Percentiles rank a stretch among this genome's conserved stretches.
Evolutionary conservation across 139 green algal genomes (phyloP).

Genomic region (Chlamydomonas sphaeroides): DNA sequence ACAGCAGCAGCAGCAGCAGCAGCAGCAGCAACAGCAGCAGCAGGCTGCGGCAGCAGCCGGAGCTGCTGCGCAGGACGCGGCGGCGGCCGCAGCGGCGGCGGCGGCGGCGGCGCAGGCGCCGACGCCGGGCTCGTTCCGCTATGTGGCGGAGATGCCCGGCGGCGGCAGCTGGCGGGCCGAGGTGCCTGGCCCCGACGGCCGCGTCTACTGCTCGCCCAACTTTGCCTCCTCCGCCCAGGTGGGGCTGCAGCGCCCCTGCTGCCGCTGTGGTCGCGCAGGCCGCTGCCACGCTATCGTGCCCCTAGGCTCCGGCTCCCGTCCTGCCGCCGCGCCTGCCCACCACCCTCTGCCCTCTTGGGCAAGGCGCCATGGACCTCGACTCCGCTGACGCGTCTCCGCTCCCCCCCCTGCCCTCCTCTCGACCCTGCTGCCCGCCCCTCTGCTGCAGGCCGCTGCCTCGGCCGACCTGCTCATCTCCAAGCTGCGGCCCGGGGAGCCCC

Average conservation of each 20-base stretch:
- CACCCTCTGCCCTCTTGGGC: too few species aligned
- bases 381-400: too few species aligned
- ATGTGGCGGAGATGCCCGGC: neutral
- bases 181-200: constrained; percentile 3
- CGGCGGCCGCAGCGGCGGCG: neutral
- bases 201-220: neutral
- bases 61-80: neutral
- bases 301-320: too few species aligned
- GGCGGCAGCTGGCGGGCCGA: constrained; percentile 6
- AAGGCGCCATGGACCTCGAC: too few species aligned
- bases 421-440: too few species aligned
- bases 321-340: too few species aligned
- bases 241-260: too few species aligned
- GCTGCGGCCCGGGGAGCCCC: constrained; percentile 24
- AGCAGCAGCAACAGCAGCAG: neutral
- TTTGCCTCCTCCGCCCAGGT: neutral
- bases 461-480: constrained; percentile 30
- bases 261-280: too few species aligned
- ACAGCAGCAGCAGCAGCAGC: neutral
- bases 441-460: neutral
- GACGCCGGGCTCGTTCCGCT: neutral
- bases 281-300: too few species aligned
- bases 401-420: too few species aligned
- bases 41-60: neutral
- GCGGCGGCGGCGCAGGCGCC: neutral